Evolutionary conservation across 1,284 basidiomycete genomes (phyloP).

Genomic region (Gymnopus androsaceus): DNA sequence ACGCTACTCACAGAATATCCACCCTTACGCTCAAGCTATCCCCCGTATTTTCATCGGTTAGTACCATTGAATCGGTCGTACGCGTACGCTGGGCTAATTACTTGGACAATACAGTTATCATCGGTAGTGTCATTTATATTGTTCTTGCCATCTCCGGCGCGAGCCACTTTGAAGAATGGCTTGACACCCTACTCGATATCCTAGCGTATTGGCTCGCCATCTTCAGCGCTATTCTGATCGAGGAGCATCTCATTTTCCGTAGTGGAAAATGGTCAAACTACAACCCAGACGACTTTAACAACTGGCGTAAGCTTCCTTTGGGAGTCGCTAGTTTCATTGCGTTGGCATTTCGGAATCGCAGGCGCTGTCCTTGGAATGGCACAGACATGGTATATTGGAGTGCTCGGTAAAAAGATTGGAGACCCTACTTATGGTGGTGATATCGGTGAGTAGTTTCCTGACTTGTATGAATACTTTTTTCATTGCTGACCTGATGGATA

Average conservation of each 20-base stretch:
- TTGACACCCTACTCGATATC: conserved; percentile 69
- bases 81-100: too few relatives aligned
- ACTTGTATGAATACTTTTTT: conserved; percentile 29
- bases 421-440: conserved; percentile 76
- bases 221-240: conserved; percentile 58
- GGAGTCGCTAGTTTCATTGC: conserved; percentile 64
- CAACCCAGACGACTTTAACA: conserved; percentile 56
- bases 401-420: conserved; percentile 63
- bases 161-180: conserved; percentile 64
- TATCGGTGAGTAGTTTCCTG: conserved; percentile 38
- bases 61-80: too few relatives aligned
- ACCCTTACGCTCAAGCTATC: not conserved
- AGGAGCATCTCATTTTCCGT: conserved; percentile 69
- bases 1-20: conserved; percentile 28
- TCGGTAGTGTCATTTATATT: conserved; percentile 46
- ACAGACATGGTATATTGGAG: conserved; percentile 74
- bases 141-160: conserved; percentile 69
- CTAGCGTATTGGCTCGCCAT: conserved; percentile 73
- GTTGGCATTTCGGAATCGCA: conserved; percentile 47
- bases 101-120: too few relatives aligned
- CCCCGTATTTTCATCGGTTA: not conserved
- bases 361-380: conserved; percentile 70
- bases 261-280: conserved; percentile 44
- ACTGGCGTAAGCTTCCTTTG: conserved; percentile 54
- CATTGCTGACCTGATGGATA: not conserved